phyloP scores from a whole-genome alignment of 169 alveolate genomes.

The Plasmodium fragile region DNA sequence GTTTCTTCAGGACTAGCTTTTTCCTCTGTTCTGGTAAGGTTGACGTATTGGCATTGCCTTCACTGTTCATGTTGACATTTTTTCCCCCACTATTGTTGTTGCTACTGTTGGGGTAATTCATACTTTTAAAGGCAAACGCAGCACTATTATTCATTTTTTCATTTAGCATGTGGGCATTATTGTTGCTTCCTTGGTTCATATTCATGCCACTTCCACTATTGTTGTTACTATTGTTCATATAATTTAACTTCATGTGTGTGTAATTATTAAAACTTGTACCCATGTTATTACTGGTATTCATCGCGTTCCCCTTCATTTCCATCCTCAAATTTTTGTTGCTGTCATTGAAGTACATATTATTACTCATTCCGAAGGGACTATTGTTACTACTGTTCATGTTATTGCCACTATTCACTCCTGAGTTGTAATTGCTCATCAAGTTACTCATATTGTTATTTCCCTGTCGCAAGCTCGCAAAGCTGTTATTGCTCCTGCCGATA shows the following conservation, averaged over 20 bases:
- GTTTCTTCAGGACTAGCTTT: slow-evolving; percentile 57
- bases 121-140: slow-evolving; percentile 39
- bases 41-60: neutral
- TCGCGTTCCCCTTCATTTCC: slow-evolving; percentile 24
- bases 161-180: neutral
- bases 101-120: slow-evolving; percentile 17
- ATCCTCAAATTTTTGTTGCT: slow-evolving; percentile 46
- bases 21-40: slow-evolving; percentile 41
- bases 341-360: slow-evolving; percentile 30
- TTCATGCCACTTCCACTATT: neutral
- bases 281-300: slow-evolving; percentile 23
- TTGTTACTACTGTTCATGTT: slow-evolving; percentile 6
- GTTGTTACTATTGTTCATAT: slow-evolving; percentile 7
- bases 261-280: slow-evolving; percentile 22
- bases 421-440: slow-evolving; percentile 2
- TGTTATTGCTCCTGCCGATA: slow-evolving; percentile 21
- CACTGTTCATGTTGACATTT: slow-evolving; percentile 16
- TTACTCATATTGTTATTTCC: slow-evolving; percentile 34
- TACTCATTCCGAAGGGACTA: slow-evolving; percentile 17
- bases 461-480: slow-evolving; percentile 41
- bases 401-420: neutral
- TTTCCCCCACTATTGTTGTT: slow-evolving; percentile 8
- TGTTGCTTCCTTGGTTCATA: slow-evolving; percentile 40
- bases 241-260: slow-evolving; percentile 28
- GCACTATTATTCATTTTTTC: slow-evolving; percentile 31